Conservation (phyloP, 805 yeast species). For the Priceomyces castillae region DNA sequence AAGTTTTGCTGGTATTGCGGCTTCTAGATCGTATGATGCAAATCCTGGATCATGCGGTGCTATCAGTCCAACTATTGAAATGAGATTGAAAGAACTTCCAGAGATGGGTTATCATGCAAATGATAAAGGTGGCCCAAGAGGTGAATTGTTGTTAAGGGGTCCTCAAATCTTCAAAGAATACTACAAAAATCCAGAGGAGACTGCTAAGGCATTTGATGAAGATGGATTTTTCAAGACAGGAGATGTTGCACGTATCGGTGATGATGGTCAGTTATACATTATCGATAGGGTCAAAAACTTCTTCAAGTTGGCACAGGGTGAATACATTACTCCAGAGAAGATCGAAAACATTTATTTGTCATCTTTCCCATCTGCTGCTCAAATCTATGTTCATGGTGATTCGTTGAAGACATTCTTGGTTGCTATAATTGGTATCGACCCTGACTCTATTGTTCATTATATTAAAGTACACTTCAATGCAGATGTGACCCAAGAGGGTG, state of each 20-base stretch:
- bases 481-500: slow-evolving; percentile 9
- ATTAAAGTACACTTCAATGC: slow-evolving; percentile 13
- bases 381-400: slow-evolving; percentile 35
- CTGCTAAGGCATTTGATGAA: slow-evolving; percentile 40
- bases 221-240: slow-evolving; percentile 63
- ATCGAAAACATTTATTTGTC: slow-evolving; percentile 34
- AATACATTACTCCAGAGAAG: slow-evolving; percentile 43
- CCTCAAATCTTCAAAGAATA: slow-evolving; percentile 54
- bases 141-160: slow-evolving; percentile 58
- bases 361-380: slow-evolving; percentile 25
- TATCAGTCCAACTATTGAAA: slow-evolving; percentile 50
- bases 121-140: slow-evolving; percentile 36
- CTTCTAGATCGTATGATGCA: slow-evolving; percentile 42
- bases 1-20: slow-evolving; percentile 54
- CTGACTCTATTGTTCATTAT: slow-evolving; percentile 16
- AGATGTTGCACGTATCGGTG: slow-evolving; percentile 39
- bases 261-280: slow-evolving; percentile 36
- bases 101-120: slow-evolving; percentile 50
- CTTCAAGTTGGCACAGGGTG: slow-evolving; percentile 45
- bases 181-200: slow-evolving; percentile 48
- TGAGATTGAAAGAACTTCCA: slow-evolving; percentile 59
- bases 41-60: slow-evolving; percentile 37
- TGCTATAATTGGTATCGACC: slow-evolving; percentile 28
- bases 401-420: slow-evolving; percentile 26
- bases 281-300: slow-evolving; percentile 50